These are phyloP conservation scores for Arthrobotrys conoides DNA, from an alignment of 2,329 filamentous ascomycete species.

Conservation along the genomic window DNA sequence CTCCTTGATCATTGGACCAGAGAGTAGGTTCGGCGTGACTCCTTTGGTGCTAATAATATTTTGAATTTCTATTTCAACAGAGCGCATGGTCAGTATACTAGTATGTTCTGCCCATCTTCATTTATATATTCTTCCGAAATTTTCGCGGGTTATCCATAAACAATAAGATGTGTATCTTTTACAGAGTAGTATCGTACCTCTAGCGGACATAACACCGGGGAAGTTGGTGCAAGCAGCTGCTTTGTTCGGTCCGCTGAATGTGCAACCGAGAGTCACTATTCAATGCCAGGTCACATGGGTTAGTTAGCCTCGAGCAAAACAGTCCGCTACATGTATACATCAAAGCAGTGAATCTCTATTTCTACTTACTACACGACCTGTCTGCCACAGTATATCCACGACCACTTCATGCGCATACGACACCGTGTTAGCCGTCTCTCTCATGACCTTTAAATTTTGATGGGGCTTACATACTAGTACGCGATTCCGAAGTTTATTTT, in stretches of 20 bases:
- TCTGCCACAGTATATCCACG: conserved; percentile 36
- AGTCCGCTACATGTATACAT: too few relatives aligned
- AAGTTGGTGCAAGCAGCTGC: conserved; percentile 63
- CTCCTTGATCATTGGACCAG: conserved; percentile 65
- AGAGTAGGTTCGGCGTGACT: conserved; percentile 59
- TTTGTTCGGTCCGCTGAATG: conserved; percentile 65
- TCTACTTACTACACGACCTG: conserved; percentile 16
- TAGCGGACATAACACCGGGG: conserved; percentile 62
- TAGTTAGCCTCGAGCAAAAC: too few relatives aligned
- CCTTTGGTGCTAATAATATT: conserved; percentile 54
- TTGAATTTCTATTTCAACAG: conserved; percentile 63
- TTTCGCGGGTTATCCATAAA: too few relatives aligned
- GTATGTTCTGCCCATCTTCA: too few relatives aligned
- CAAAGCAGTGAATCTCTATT: neutral
- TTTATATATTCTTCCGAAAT: too few relatives aligned
- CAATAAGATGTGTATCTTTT: too few relatives aligned
- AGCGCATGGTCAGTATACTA: conserved; percentile 65
- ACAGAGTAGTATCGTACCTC: conserved; percentile 65
- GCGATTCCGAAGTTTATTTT: conserved; percentile 71
- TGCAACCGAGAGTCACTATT: conserved; percentile 32
- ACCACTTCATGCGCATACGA: conserved; percentile 22
- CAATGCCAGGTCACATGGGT: too few relatives aligned
- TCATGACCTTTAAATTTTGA: neutral
- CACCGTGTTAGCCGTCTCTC: too few relatives aligned
- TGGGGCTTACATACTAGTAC: conserved; percentile 66